Percentiles rank a stretch among this genome's conserved stretches.
Evolutionary conservation across 2,329 filamentous ascomycete species (phyloP).

Genomic region (Hymenoscyphus fructigenus): DNA sequence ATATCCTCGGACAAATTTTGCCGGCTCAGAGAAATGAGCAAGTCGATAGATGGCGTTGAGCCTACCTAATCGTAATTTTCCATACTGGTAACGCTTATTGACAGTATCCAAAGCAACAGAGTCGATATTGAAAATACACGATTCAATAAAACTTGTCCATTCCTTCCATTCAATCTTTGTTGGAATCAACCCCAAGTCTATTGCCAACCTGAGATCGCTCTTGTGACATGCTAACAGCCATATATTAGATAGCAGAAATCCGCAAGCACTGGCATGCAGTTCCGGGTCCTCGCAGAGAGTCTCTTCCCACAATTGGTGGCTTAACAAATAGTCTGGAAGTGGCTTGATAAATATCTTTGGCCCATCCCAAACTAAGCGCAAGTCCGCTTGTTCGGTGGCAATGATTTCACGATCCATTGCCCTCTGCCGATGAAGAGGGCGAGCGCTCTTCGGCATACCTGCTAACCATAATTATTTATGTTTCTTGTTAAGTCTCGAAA

Average conservation of each 20-base stretch:
- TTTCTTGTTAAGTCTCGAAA: conserved; percentile 16
- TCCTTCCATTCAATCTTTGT: not conserved
- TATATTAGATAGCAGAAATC: not conserved
- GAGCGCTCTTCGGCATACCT: not conserved
- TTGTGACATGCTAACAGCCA: not conserved
- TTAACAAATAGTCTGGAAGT: conserved; percentile 34
- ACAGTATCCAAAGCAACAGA: conserved; percentile 24
- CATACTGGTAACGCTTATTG: conserved; percentile 35
- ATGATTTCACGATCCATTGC: conserved; percentile 34
- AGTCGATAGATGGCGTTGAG: conserved; percentile 36
- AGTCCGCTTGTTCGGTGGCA: conserved; percentile 36
- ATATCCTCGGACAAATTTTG: not conserved
- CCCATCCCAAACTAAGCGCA: conserved; percentile 37
- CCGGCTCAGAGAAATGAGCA: not conserved
- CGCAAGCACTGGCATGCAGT: not conserved
- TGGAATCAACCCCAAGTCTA: not conserved
- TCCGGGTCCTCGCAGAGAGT: not conserved
- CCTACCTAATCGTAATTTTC: conserved; percentile 37
- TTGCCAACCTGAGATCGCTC: not conserved
- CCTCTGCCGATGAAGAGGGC: not conserved
- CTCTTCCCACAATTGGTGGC: conserved; percentile 27
- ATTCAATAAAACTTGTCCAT: not conserved
- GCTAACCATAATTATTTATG: conserved; percentile 31
- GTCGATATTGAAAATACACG: conserved; percentile 15
- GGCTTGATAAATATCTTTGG: conserved; percentile 35